Conservation (phyloP, 2,329 filamentous ascomycete species). For the Penicillium hordei region DNA sequence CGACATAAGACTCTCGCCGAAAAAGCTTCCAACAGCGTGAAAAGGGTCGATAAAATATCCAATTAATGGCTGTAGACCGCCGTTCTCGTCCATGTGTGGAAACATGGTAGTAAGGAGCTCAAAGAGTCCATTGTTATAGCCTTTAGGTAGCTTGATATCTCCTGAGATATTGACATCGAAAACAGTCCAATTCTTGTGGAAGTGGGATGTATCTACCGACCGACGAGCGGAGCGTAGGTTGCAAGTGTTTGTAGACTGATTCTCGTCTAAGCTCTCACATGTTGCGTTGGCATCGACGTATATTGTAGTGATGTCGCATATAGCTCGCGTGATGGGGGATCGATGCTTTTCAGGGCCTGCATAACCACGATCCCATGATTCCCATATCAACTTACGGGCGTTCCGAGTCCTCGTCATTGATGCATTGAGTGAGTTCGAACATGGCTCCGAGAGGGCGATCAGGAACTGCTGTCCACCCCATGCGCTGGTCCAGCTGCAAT, state of each 20-base stretch:
- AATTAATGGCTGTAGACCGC: background rate
- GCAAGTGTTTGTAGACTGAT: background rate
- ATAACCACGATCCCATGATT: background rate
- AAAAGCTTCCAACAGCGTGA: background rate
- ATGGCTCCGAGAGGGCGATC: background rate
- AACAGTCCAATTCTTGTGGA: background rate
- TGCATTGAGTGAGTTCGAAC: background rate
- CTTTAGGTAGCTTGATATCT: background rate
- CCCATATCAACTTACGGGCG: constrained; percentile 1
- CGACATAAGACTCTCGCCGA: background rate
- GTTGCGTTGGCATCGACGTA: background rate
- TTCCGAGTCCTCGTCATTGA: background rate
- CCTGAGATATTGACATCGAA: background rate
- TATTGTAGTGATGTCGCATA: background rate
- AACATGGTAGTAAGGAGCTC: background rate
- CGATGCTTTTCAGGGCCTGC: background rate
- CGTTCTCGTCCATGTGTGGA: background rate
- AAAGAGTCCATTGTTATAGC: background rate
- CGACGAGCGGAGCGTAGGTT: background rate
- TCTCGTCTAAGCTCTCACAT: background rate
- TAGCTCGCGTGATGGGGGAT: background rate
- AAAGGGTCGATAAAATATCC: background rate
- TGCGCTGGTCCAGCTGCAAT: background rate
- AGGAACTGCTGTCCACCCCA: background rate
- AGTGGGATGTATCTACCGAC: background rate